Percentiles rank a stretch among this genome's conserved stretches.
Evolutionary conservation across 257 asterid species (phyloP).

Genomic region (Lavandula angustifolia): DNA sequence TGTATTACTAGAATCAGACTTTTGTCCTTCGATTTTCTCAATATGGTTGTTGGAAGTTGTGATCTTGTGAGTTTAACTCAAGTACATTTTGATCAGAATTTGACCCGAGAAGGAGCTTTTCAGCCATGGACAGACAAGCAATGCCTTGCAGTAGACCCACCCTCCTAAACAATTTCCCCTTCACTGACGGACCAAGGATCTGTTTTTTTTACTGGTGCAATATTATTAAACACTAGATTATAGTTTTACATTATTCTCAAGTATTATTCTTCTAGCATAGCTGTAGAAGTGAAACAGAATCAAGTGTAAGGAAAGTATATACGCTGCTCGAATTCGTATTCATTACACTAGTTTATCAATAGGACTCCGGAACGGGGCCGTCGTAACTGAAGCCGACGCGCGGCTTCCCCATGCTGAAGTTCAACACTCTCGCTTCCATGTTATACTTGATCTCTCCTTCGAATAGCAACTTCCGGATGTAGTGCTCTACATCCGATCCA

Average conservation of each 20-base stretch:
- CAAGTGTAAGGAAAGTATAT: too few relatives aligned
- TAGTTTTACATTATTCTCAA: too few relatives aligned
- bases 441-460: conserved; percentile 78
- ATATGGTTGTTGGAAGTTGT: too few relatives aligned
- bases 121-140: conserved; percentile 29
- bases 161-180: neutral
- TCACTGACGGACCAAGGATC: too few relatives aligned
- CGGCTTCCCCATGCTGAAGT: conserved; percentile 97
- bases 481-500: conserved; percentile 87
- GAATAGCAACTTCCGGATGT: conserved; percentile 75
- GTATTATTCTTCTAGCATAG: too few relatives aligned
- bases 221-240: too few relatives aligned
- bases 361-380: conserved; percentile 49
- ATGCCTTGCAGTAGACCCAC: conserved; percentile 27
- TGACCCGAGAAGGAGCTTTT: conserved; percentile 30
- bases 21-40: too few relatives aligned
- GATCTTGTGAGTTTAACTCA: too few relatives aligned
- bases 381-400: conserved; percentile 71
- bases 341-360: neutral
- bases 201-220: too few relatives aligned
- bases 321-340: too few relatives aligned
- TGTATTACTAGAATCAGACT: too few relatives aligned
- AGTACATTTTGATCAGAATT: conserved; percentile 21
- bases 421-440: conserved; percentile 84
- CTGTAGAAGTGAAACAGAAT: too few relatives aligned